A percentile compares a stretch with the other conserved stretches of the same genome.
These are phyloP conservation scores for Smittium culicis DNA, from an alignment of 371 early-diverging fungal genomes.

Conservation along the genomic window DNA sequence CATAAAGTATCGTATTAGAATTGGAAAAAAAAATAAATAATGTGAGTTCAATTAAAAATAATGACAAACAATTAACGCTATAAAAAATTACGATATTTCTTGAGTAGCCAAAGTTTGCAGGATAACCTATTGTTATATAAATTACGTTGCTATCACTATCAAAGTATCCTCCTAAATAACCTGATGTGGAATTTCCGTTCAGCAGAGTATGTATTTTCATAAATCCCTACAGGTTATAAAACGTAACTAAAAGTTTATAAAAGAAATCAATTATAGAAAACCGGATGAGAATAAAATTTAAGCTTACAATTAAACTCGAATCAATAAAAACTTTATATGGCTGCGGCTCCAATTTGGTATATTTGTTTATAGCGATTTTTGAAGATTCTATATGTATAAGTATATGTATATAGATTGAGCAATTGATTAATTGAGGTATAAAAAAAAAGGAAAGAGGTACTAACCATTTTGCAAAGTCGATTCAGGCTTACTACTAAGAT, in stretches of 20 bases:
- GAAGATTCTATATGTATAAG: not conserved
- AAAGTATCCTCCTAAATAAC: constrained; percentile 7
- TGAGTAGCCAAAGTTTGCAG: not conserved
- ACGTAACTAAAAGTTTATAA: too few relatives aligned
- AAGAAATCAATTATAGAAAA: too few relatives aligned
- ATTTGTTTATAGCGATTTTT: not conserved
- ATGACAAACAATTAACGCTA: too few relatives aligned
- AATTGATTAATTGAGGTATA: too few relatives aligned
- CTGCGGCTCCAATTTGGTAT: not conserved
- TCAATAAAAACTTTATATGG: not conserved
- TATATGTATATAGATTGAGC: not conserved
- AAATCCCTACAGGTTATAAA: not conserved
- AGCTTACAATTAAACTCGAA: not conserved
- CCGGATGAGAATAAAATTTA: not conserved
- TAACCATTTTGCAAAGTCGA: too few relatives aligned
- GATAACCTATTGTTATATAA: not conserved
- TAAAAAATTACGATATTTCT: not conserved
- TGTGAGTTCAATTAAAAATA: too few relatives aligned
- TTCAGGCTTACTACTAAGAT: too few relatives aligned
- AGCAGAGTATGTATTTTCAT: not conserved
- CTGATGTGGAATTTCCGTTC: not conserved
- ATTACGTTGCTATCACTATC: not conserved
- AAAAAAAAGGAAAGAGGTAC: too few relatives aligned
- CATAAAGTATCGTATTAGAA: too few relatives aligned
- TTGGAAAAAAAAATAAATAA: too few relatives aligned